Percentiles rank a stretch among this genome's conserved stretches.
These are phyloP conservation scores for Melanomma pulvis-pyrius DNA, from an alignment of 495 filamentous ascomycete genomes.

Conservation along the genomic window DNA sequence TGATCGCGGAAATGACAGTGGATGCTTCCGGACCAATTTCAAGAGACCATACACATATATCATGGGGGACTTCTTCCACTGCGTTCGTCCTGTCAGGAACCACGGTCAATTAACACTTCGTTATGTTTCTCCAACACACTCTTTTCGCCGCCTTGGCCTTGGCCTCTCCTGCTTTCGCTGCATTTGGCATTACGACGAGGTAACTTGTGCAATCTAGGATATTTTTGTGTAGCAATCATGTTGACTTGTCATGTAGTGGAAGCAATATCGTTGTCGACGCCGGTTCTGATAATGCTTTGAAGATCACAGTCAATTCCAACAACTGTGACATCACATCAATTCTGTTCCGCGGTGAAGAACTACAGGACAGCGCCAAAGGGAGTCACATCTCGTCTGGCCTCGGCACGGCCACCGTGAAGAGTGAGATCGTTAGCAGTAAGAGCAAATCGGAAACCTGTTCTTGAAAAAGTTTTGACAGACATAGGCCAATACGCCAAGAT, in stretches of 20 bases:
- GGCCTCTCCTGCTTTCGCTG: slow-evolving; percentile 19
- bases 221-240: no score
- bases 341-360: slow-evolving; percentile 59
- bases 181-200: slow-evolving; percentile 28
- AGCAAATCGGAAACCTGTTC: neutral
- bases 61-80: neutral
- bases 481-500: slow-evolving; percentile 60
- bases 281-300: slow-evolving; percentile 56
- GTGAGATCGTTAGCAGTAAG: slow-evolving; percentile 48
- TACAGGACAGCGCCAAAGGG: slow-evolving; percentile 56
- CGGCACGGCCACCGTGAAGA: slow-evolving; percentile 60
- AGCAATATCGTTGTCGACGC: slow-evolving; percentile 55
- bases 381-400: slow-evolving; percentile 66
- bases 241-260: no score
- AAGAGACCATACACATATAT: neutral
- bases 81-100: neutral
- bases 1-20: slow-evolving; percentile 18
- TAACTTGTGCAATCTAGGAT: no score
- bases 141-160: slow-evolving; percentile 26
- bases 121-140: slow-evolving; percentile 21
- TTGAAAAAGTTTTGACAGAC: neutral
- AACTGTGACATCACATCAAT: slow-evolving; percentile 68
- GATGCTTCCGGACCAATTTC: neutral
- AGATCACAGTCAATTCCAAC: slow-evolving; percentile 59
- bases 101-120: neutral